Conservation (phyloP, 2,329 filamentous ascomycete genomes). For the Colletotrichum nymphaeae region DNA sequence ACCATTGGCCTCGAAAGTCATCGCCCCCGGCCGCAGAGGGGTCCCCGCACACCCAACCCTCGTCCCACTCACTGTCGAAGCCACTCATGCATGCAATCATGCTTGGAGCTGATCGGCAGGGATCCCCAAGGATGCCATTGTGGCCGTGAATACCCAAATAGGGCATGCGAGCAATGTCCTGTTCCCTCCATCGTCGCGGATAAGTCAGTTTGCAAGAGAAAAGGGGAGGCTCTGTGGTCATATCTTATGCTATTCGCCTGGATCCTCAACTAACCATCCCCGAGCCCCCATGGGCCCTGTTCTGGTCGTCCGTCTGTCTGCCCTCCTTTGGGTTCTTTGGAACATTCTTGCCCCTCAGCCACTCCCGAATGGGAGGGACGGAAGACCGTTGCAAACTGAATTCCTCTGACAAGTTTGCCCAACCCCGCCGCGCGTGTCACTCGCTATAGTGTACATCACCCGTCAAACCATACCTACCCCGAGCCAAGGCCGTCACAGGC, state of each 20-base stretch:
- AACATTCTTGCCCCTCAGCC: constrained; percentile 26
- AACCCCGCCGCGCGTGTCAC: neutral
- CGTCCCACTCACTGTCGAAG: constrained; percentile 30
- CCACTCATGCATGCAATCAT: constrained; percentile 35
- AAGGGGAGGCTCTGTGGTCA: constrained; percentile 16
- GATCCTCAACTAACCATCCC: constrained; percentile 5
- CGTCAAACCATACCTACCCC: neutral
- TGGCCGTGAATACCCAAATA: constrained; percentile 15
- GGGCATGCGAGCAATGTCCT: constrained; percentile 15
- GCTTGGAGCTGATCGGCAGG: constrained; percentile 33
- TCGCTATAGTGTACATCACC: constrained; percentile 17
- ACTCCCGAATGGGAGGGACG: constrained; percentile 2
- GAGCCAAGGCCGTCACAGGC: neutral
- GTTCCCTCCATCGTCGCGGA: constrained; percentile 21
- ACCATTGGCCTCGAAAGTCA: neutral
- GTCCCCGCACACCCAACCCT: constrained; percentile 17
- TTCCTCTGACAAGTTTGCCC: neutral
- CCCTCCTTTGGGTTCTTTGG: constrained; percentile 26
- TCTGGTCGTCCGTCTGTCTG: constrained; percentile 1
- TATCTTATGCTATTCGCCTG: constrained; percentile 28
- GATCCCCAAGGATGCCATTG: constrained; percentile 27
- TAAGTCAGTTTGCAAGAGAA: constrained; percentile 31
- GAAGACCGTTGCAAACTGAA: neutral
- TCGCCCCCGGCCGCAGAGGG: constrained; percentile 5
- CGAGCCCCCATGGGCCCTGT: neutral